Evolutionary conservation across 2,329 filamentous ascomycete genomes (phyloP), one percentile per base, ranked within the genome.

Genomic region (Botryotinia convoluta): DNA sequence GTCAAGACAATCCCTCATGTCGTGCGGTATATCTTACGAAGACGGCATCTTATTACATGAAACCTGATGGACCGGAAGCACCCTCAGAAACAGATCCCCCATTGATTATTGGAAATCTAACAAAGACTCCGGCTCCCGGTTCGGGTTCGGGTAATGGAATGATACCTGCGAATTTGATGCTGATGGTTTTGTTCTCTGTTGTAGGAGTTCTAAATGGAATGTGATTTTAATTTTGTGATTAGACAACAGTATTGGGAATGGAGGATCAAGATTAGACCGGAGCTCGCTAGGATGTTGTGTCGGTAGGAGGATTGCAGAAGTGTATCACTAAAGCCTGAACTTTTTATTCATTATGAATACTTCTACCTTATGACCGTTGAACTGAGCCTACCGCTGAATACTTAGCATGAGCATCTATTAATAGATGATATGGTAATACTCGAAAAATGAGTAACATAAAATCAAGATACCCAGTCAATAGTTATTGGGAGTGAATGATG

Each of bases 401-500:
- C 26, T 5, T 2, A 51, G 48, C 10, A 51, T n/a, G 4, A n/a
- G 4, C 14, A n/a, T 51, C 12, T 51, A 51, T n/a, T n/a, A 51
- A n/a, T 51, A n/a, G 48, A n/a, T n/a, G 1, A 7, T 51, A 0
- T n/a, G 4, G 6, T 1, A n/a, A 51, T n/a, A n/a, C 10, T 26
- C 5, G 45, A 48, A 48, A 26, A 1, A 1, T 48, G 3, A 48
- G 20, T 48, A 0, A 5, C 5, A 6, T 51, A 0, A 10, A 51
- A 14, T 26, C 1, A 2, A 5, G 1, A n/a, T n/a, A 51, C 10
- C 5, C 26, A n/a, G 26, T 4, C 51, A 29, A 29, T 4, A 1
- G 12, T 54, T 4, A 2, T 29, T 29, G 7, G n/a, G 0, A 54
- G n/a, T 57, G n/a, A 57, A 57, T 57, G n/a, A 1, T 29, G 51